Evolutionary conservation across 129 eudicot species (phyloP).

Genomic region (Ambrosia artemisiifolia): DNA sequence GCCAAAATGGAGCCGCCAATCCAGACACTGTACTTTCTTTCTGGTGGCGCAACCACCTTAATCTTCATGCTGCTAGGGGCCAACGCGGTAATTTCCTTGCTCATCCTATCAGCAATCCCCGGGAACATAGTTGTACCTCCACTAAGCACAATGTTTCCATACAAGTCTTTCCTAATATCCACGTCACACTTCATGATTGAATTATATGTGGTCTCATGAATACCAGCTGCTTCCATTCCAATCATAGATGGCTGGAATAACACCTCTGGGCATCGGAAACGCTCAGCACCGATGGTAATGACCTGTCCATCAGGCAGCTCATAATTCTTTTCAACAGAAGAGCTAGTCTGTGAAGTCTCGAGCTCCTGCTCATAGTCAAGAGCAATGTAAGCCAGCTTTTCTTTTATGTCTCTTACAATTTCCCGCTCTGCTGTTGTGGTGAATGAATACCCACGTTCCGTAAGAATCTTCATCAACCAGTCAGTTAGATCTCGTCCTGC

Average conservation of each 20-base stretch:
- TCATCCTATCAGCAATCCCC: conserved; percentile 80
- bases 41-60: conserved; percentile 77
- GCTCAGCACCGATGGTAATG: conserved; percentile 68
- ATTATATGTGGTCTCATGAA: conserved; percentile 75
- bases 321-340: conserved; percentile 69
- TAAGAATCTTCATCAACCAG: conserved; percentile 61
- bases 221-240: conserved; percentile 83
- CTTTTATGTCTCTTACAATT: conserved; percentile 79
- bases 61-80: conserved; percentile 90
- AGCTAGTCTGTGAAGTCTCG: conserved; percentile 61
- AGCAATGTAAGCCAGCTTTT: conserved; percentile 67
- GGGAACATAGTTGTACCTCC: conserved; percentile 86
- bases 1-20: conserved; percentile 80
- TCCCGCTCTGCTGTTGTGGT: conserved; percentile 83
- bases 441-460: conserved; percentile 76
- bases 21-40: conserved; percentile 82
- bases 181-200: conserved; percentile 85
- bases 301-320: conserved; percentile 82
- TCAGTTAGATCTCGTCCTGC: conserved; percentile 69
- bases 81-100: conserved; percentile 72
- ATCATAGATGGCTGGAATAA: conserved; percentile 64
- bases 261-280: conserved; percentile 79
- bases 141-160: conserved; percentile 77
- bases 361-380: conserved; percentile 78
- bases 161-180: conserved; percentile 73